Evolutionary conservation across 768 basidiomycete genomes (phyloP).

Genomic region (Leucocoprinus sp.): DNA sequence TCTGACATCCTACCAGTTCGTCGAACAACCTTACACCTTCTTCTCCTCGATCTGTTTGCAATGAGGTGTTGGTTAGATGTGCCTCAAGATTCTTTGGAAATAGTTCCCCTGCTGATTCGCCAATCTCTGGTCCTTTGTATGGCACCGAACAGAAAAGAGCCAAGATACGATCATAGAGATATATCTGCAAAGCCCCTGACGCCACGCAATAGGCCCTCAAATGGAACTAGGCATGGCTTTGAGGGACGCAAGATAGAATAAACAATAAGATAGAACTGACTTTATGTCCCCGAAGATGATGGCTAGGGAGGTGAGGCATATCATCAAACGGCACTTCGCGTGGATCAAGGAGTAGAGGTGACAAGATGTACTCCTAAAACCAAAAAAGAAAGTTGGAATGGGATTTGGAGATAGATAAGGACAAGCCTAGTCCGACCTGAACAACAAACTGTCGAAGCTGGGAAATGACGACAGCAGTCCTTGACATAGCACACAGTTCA

Average conservation of each 20-base stretch:
- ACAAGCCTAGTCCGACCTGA: constrained; percentile 48
- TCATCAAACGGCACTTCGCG: constrained; percentile 30
- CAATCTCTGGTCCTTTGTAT: constrained; percentile 42
- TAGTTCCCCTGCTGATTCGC: constrained; percentile 18
- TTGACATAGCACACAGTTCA: constrained; percentile 23
- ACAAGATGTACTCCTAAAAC: constrained; percentile 73
- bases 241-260: not conserved
- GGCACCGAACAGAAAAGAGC: constrained; percentile 80
- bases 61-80: constrained; percentile 89
- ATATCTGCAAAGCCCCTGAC: constrained; percentile 69
- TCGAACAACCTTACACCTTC: constrained; percentile 69
- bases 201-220: constrained; percentile 83
- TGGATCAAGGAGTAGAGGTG: constrained; percentile 75
- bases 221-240: constrained; percentile 62
- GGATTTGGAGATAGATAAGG: not conserved
- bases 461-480: constrained; percentile 63
- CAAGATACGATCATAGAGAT: constrained; percentile 73
- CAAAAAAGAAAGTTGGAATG: not conserved
- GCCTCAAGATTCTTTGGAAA: constrained; percentile 46
- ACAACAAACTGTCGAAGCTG: constrained; percentile 95
- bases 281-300: constrained; percentile 43
- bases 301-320: constrained; percentile 14
- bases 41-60: constrained; percentile 64
- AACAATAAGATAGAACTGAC: constrained; percentile 23
- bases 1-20: constrained; percentile 63